These are phyloP conservation scores for Platanthera zijinensis DNA, from an alignment of 106 monocot species.

Conservation along the genomic window DNA sequence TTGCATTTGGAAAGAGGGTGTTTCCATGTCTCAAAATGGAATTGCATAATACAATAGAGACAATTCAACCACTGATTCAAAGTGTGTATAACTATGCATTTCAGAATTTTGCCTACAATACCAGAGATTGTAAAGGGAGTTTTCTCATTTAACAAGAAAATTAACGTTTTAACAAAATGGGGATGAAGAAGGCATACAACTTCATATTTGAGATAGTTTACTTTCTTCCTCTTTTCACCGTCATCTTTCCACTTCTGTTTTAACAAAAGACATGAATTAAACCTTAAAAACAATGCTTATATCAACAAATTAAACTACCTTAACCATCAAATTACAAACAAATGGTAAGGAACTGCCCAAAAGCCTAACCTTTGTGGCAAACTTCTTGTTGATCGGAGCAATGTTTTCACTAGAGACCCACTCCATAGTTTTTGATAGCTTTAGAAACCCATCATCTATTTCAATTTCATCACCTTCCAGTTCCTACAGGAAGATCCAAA, in stretches of 20 bases:
- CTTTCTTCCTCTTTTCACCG: constrained; percentile 63
- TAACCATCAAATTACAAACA: background rate
- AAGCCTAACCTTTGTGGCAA: constrained; percentile 40
- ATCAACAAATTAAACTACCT: background rate
- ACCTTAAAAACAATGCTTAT: background rate
- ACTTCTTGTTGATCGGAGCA: constrained; percentile 65
- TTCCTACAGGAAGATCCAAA: constrained; percentile 7
- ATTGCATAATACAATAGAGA: too few relatives aligned
- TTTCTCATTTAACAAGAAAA: background rate
- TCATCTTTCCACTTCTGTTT: constrained; percentile 72
- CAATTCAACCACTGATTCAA: too few relatives aligned
- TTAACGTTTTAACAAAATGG: background rate
- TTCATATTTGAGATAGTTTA: constrained; percentile 78
- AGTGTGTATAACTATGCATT: background rate
- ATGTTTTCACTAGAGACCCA: constrained; percentile 53
- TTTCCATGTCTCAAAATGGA: too few relatives aligned
- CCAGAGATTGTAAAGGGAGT: background rate
- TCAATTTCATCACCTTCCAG: constrained; percentile 26
- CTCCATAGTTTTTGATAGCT: constrained; percentile 49
- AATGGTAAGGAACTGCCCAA: background rate
- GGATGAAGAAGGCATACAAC: constrained; percentile 38
- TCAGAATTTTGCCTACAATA: background rate
- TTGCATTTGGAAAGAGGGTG: too few relatives aligned
- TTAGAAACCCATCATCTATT: constrained; percentile 43
- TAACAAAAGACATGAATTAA: background rate